Evolutionary conservation across 495 filamentous ascomycete genomes (phyloP).

Genomic region (Tuber umbilicatum): DNA sequence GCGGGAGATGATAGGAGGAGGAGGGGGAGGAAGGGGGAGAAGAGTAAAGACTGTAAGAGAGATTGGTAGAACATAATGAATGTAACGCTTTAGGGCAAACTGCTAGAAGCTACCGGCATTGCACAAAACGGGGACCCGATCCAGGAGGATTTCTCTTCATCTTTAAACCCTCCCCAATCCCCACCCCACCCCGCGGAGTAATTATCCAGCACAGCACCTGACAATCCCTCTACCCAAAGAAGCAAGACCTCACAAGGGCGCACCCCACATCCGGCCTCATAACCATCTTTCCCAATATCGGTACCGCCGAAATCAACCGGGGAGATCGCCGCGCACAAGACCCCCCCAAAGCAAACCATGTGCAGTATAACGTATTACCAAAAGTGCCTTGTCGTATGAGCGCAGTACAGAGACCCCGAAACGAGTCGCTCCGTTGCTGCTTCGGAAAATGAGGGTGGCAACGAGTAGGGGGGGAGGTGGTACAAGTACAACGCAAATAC

Average conservation of each 20-base stretch:
- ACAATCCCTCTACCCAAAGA: background rate
- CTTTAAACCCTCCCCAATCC: background rate
- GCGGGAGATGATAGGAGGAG: background rate
- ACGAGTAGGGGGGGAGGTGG: background rate
- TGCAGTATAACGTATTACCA: background rate
- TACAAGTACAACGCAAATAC: background rate
- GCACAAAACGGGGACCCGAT: background rate
- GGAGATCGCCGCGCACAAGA: background rate
- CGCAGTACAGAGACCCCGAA: background rate
- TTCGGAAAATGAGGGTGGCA: background rate
- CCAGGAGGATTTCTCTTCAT: background rate
- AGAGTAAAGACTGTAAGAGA: background rate
- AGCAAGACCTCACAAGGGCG: background rate
- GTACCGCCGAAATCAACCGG: background rate
- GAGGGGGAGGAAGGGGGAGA: conserved; percentile 1
- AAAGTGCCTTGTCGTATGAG: background rate
- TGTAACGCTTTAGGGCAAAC: background rate
- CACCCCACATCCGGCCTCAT: background rate
- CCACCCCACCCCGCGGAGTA: background rate
- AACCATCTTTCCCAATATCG: background rate
- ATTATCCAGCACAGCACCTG: background rate
- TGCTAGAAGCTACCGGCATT: background rate
- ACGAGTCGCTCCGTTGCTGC: background rate
- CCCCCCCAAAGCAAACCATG: background rate
- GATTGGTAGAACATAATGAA: background rate